Evolutionary conservation across 371 early-diverging fungal genomes (phyloP), one percentile per base, ranked within the genome.

Genomic region (Rhizopus delemar): DNA sequence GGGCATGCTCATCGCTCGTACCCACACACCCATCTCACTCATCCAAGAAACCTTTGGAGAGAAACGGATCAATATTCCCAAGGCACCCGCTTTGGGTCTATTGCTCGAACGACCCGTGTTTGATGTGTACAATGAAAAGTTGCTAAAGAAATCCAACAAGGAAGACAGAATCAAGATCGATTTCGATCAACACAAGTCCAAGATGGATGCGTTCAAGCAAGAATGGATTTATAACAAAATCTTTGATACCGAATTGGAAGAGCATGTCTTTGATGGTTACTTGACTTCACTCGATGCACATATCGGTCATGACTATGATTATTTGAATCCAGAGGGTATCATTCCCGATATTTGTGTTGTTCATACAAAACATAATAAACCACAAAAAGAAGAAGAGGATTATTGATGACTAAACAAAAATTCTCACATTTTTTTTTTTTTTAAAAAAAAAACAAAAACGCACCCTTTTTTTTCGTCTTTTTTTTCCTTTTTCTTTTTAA

Each of bases 41-140:
- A 84, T 96, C 12, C 69, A 77, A 9, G 62, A 77, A 50, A 76
- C 90, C 3, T 95, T 95, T 65, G 73, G 74, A 34, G 69, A 77
- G 2, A 74, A 75, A 11, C 85, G 85, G 35, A 82, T 97, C 61
- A 99, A 98, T 71, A 90, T 99, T 38, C 99, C 99, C 48, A 99
- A 98, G 76, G 97, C 95, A 16, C 99, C 99, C 4, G 93, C 94
- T 2, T 73, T 96, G 5, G 99, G 99, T 34, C 82, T 99, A 29
- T 77, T 98, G 51, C 80, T 99, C 7, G 93, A 97, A 59, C 72
- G 85, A 68, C 86, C 89, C 1, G 69, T 92, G 43, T 94, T 87
- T 61, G 71, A 71, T 7, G 70, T 80, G 4, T 93, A 91, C 62
- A 94, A 93, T 57, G 73, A 73, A 34, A 65, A 73, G 43, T 41